Evolutionary conservation across 2,329 filamentous ascomycete genomes (phyloP), one percentile per base, ranked within the genome.

Genomic region (Fusarium nisikadoi): DNA sequence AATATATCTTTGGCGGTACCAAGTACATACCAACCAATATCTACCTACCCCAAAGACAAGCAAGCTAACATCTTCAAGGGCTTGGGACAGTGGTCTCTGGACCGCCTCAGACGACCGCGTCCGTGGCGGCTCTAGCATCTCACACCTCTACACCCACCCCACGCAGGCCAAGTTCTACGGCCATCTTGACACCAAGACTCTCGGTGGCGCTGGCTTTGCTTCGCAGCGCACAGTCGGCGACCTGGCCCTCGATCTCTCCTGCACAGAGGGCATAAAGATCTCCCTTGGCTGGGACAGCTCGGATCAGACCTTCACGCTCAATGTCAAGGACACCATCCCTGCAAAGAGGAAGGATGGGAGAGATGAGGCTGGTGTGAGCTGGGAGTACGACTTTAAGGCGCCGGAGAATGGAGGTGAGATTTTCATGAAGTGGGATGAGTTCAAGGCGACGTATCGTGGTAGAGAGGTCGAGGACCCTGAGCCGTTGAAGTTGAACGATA

Each of bases 161-260:
- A 69, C 77, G 55, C 69, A 69, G 80, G 89, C 91, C 80, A 61
- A 86, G 81, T 94, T 95, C 82, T 82, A 88, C 71, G 93, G 94
- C 5, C 84, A 85, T 29, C 86, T 96, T 25, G 93, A 96, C 81
- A 94, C 91, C 70, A 87, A 86, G 58, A 90, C 92, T 0, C 88
- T 96, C 0, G 93, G 93, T 31, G 93, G 93, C 35, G 93, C 94
- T 2, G 94, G 94, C 9, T 96, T 97, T 78, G 93, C 93, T 14
- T 93, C 91, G 8, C 94, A 95, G 79, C 88, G 91, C 50, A 94
- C 91, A 8, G 86, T 85, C 42, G 88, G 90, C 12, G 82, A 86
- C 42, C 81, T 85, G 19, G 81, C 82, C 29, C 92, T 92, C 87
- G 87, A 96, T 75, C 81, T 96, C 12, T 87, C 86, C 3, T 77